Evolutionary conservation across 1,284 basidiomycete genomes (phyloP).

Genomic region (Trichosporon inkin): DNA sequence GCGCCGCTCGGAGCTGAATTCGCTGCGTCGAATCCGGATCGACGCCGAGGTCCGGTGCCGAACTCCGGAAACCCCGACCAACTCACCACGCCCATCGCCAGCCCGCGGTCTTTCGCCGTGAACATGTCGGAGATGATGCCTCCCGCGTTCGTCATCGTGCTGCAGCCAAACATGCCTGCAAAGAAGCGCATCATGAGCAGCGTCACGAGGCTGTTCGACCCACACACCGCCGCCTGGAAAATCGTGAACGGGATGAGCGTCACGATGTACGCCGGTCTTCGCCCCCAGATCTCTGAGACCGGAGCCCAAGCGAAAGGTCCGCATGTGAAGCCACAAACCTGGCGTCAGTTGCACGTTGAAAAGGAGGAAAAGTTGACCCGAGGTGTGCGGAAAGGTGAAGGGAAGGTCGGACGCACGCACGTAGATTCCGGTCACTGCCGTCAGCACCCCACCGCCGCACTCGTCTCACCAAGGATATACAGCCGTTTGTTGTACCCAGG

Average conservation of each 20-base stretch:
- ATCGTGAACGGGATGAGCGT: conserved; percentile 47
- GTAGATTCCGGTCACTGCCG: conserved; percentile 20
- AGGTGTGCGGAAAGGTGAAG: neutral
- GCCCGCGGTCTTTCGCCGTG: conserved; percentile 45
- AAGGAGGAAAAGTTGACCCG: too few relatives aligned
- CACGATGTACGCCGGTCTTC: conserved; percentile 45
- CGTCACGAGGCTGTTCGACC: conserved; percentile 46
- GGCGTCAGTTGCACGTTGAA: neutral
- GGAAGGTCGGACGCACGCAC: neutral
- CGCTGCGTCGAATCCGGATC: too few relatives aligned
- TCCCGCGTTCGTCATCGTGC: conserved; percentile 51
- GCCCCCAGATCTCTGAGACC: conserved; percentile 36
- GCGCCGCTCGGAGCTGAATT: too few relatives aligned
- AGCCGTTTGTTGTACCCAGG: conserved; percentile 22
- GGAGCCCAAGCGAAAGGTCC: conserved; percentile 37
- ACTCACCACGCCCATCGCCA: conserved; percentile 51
- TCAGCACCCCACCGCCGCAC: neutral
- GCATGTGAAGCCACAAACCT: conserved; percentile 16
- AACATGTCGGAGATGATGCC: conserved; percentile 52
- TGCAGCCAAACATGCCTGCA: conserved; percentile 49
- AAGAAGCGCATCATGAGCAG: conserved; percentile 53
- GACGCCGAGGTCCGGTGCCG: too few relatives aligned
- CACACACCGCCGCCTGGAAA: conserved; percentile 50
- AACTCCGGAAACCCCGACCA: neutral
- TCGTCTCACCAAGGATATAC: conserved; percentile 22